Evolutionary conservation across 495 filamentous ascomycete species (phyloP), one percentile per base, ranked within the genome.

Genomic region (Daldinia decipiens): DNA sequence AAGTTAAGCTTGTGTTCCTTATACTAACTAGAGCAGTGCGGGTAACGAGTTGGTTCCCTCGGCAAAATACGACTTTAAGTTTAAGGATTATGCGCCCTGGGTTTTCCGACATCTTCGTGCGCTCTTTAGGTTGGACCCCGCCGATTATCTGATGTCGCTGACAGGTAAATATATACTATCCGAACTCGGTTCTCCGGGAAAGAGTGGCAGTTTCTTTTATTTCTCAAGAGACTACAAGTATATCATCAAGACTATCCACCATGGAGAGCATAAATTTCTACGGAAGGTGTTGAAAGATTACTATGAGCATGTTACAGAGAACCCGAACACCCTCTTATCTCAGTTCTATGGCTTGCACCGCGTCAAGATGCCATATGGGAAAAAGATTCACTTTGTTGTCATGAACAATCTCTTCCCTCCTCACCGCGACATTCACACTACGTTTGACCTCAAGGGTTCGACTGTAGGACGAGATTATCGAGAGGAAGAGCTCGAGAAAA

Each of bases 401-500:
- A 99, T 99, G 95, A 99, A 99, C 84, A 99, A 99, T 74, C 86
- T 99, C 19, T 98, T 99, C 73, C 95, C 95, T 17, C 95, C 95
- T 4, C 95, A 99, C 79, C 88, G 94, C 58, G 95, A 99, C 79
- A 98, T 99, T 61, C 95, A 99, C 81, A 88, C 93, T 72, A 98
- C 94, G 4, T 99, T 97, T 71, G 95, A 99, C 75, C 77, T 99
- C 62, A 99, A 99, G 79, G 95, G 95, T n/a, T 98, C 95, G 15
- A 98, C 94, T 0, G 88, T 98, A 67, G 95, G 95, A 32, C 87
- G 95, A 68, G 93, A 98, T 75, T 92, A 93, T 78, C 91, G 84
- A 65, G 96, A 98, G 76, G 93, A 96, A 47, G 89, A 97, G 29
- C 83, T 98, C 17, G 90, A 90, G 71, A 88, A 89, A 59, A 97